Evolutionary conservation across 768 basidiomycete species (phyloP), one percentile per base, ranked within the genome.

Genomic region (Russula vinacea): DNA sequence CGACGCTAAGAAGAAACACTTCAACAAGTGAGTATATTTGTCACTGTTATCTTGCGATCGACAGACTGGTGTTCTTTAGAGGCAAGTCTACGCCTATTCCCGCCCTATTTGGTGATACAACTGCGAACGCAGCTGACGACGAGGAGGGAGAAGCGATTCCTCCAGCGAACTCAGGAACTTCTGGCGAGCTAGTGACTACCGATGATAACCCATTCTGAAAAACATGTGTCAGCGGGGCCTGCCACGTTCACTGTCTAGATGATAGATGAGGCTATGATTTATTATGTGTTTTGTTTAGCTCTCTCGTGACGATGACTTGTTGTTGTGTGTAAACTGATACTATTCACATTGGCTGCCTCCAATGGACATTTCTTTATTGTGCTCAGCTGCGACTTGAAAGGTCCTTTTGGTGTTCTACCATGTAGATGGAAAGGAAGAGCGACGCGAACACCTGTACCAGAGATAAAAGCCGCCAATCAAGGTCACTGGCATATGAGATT

Each of bases 1-100:
- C 56, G 90, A 90, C 19, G 89, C 89, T 3, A 95, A 86, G 82
- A 94, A 96, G 82, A 92, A 93, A 76, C 93, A 92, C 71, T 98
- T 97, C 73, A 79, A 75, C 63, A 97, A 93, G 96, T 96, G 68
- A 42, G 87, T 33, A 14, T 32, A 79, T 37, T 16, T 29, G 7
- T 50, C 44, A 3, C 55, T 58, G 24, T 39, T 13, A 35, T 60
- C 42, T 61, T 60, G 45, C 50, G 65, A 22, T 22, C 54, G 29
- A 49, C 29, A 10, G 16, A 16, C 33, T 26, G 42, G 6, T 22
- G 5, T 22, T 13, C 37, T 49, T 35, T 70, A 89, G 88, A 73
- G 83, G 82, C 14, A 74, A 80, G 10, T 37, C 66, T 8, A 87
- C 86, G 71, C 85, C 88, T 39, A 80, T 78, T 69, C 74, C 84